These are phyloP conservation scores for Ascochyta viciae-villosae DNA, from an alignment of 2,329 filamentous ascomycete genomes.

Conservation along the genomic window DNA sequence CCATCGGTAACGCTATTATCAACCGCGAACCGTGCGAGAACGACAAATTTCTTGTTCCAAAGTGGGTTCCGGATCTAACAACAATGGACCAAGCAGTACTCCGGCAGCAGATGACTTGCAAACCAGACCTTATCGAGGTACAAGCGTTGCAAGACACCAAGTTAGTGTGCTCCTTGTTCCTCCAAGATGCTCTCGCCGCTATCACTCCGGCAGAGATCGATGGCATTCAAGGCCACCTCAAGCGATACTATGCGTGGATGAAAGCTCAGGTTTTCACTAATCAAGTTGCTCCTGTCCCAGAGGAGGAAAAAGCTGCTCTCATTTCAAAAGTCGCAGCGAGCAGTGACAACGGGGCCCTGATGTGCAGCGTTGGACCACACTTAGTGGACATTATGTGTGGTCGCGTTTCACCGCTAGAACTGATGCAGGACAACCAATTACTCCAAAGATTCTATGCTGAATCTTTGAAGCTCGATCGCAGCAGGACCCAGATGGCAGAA, in stretches of 20 bases:
- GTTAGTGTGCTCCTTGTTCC: conserved; percentile 3
- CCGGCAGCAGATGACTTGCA: conserved; percentile 1
- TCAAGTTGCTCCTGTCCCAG: background rate
- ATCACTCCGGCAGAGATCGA: background rate
- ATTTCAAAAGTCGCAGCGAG: background rate
- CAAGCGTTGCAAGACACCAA: conserved; percentile 1
- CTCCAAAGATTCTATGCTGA: conserved; percentile 4
- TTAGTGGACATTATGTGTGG: conserved; percentile 8
- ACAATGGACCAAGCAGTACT: background rate
- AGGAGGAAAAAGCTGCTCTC: conserved; percentile 1
- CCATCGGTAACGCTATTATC: conserved; percentile 3
- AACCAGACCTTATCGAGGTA: background rate
- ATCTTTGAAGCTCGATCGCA: conserved; percentile 9
- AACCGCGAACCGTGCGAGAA: conserved; percentile 8
- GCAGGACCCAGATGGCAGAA: conserved; percentile 4
- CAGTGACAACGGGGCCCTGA: conserved; percentile 2
- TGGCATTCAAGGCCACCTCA: conserved; percentile 2
- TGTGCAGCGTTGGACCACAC: conserved; percentile 9
- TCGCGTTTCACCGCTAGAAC: background rate
- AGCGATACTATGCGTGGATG: conserved; percentile 10
- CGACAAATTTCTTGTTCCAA: conserved; percentile 7
- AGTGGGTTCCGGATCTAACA: conserved; percentile 10
- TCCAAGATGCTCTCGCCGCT: conserved; percentile 2
- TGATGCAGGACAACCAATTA: conserved; percentile 6
- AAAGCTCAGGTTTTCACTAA: background rate